Evolutionary conservation across 257 asterid genomes (phyloP).

Genomic region (Perilla frutescens): DNA sequence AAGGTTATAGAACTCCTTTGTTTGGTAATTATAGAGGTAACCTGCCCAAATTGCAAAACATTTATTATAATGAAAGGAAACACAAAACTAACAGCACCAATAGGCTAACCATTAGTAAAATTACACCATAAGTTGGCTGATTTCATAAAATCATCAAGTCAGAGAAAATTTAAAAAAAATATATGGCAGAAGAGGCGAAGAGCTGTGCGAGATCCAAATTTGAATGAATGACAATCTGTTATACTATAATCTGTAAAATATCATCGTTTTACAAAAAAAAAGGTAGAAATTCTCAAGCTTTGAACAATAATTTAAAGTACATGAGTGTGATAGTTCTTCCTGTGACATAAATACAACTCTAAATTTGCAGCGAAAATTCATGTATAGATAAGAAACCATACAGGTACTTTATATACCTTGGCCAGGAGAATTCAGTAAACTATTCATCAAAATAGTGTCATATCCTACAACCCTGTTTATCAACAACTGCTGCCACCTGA

Average conservation of each 20-base stretch:
- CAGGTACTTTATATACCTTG: slow-evolving; percentile 70
- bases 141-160: slow-evolving; percentile 21
- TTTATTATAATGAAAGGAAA: slow-evolving; percentile 28
- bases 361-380: background rate
- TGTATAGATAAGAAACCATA: slow-evolving; percentile 24
- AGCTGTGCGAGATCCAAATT: slow-evolving; percentile 21
- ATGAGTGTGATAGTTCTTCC: slow-evolving; percentile 20
- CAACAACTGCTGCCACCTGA: slow-evolving; percentile 99
- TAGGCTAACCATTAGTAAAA: slow-evolving; percentile 14
- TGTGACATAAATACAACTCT: slow-evolving; percentile 22
- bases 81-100: slow-evolving; percentile 11
- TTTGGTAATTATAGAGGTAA: slow-evolving; percentile 92
- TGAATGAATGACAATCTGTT: slow-evolving; percentile 9
- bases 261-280: slow-evolving; percentile 18
- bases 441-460: slow-evolving; percentile 96
- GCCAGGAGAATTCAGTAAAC: slow-evolving; percentile 90
- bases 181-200: slow-evolving; percentile 24
- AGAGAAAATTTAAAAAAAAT: background rate
- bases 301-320: slow-evolving; percentile 26
- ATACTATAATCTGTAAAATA: slow-evolving; percentile 18
- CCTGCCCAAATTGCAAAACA: slow-evolving; percentile 61
- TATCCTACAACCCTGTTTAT: slow-evolving; percentile 97
- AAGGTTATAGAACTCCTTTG: slow-evolving; percentile 93
- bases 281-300: slow-evolving; percentile 23
- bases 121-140: slow-evolving; percentile 10